These are phyloP conservation scores for Exophiala sp. DNA, from an alignment of 2,329 filamentous ascomycete species.

Conservation along the genomic window DNA sequence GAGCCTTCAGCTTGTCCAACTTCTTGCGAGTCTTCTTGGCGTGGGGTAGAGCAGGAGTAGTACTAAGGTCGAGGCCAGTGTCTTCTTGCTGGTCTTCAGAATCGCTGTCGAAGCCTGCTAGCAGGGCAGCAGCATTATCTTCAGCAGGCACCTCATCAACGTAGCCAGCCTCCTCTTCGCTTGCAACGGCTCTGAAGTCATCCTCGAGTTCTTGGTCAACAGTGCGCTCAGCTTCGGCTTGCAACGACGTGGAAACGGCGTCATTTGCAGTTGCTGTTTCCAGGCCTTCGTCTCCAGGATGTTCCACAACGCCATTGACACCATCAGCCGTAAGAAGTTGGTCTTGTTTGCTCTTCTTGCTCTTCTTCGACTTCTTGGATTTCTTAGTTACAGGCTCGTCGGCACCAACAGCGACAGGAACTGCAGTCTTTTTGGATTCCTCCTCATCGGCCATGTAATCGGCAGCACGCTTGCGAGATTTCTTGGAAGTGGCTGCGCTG, in stretches of 20 bases:
- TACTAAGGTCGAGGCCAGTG: slow-evolving; percentile 43
- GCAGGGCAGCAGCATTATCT: slow-evolving; percentile 50
- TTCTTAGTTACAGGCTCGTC: slow-evolving; percentile 30
- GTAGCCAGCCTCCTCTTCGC: slow-evolving; percentile 27
- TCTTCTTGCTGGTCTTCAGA: slow-evolving; percentile 44
- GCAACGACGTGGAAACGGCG: slow-evolving; percentile 20
- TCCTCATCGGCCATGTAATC: slow-evolving; percentile 45
- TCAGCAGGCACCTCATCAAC: slow-evolving; percentile 38
- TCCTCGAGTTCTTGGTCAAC: slow-evolving; percentile 28
- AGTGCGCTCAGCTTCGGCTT: slow-evolving; percentile 28
- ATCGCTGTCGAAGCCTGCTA: slow-evolving; percentile 53
- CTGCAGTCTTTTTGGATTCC: slow-evolving; percentile 46
- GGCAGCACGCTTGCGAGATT: slow-evolving; percentile 44
- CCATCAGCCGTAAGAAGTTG: slow-evolving; percentile 32
- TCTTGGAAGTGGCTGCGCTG: slow-evolving; percentile 37
- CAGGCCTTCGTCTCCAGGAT: slow-evolving; percentile 21
- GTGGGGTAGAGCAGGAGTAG: slow-evolving; percentile 40
- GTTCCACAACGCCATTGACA: slow-evolving; percentile 34
- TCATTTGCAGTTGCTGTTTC: slow-evolving; percentile 22
- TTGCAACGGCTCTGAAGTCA: slow-evolving; percentile 31
- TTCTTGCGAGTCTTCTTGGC: slow-evolving; percentile 45
- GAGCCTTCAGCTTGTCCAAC: slow-evolving; percentile 47
- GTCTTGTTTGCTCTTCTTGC: slow-evolving; percentile 37
- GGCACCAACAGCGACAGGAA: slow-evolving; percentile 37
- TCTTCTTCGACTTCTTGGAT: slow-evolving; percentile 25